Base-by-base conservation (phyloP, 2,329 filamentous ascomycete genomes). In the Colletotrichum caudatum region DNA sequence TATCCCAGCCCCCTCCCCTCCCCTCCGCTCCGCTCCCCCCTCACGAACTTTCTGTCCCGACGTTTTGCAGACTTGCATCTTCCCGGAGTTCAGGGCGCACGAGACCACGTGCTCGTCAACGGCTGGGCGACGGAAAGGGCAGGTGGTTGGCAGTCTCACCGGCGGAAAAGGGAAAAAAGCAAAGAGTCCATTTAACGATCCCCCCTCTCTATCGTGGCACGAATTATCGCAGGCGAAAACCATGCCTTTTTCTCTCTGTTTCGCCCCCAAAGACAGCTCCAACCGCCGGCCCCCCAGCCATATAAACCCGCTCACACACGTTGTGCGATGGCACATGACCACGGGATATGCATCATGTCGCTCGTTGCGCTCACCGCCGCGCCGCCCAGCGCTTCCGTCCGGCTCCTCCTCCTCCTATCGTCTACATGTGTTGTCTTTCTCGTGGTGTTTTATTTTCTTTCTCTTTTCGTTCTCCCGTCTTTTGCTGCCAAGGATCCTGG, bases 291-390 rank as follows among this genome's bases (percentile, higher is more conserved):
- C 26, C 33, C 20, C 20, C 37, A 18, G 56, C n/a, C 61, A 44
- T 20, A 48, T 12, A 18, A 29, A 37, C 50, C 61, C 37, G 18
- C 50, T 35, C 48, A 54, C 48, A 69, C 48, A 69, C 39, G 46
- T 69, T 48, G 69, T 59, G 56, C 69, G 39, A 63, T 54, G 69
- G 69, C 69, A 72, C 69, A 72, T 72, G 59, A 69, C 69, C 33
- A 5, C 37, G 29, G 50, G 50, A 56, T 35, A 69, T 64, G 69
- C 65, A 56, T 69, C 46, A 60, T 37, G 60, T 69, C 61, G 35
- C 53, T 53, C 44, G 51, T 68, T 37, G 37, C 59, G 69, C 65
- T 72, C 69, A 72, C 69, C 69, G 69, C 69, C 59, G 41, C 53
- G 37, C 41, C 14, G 58, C 33, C 35, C 37, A 46, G 46, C 50